These are phyloP conservation scores for Eucalyptus paniculata DNA, from an alignment of 345 rosid genomes.

Conservation along the genomic window DNA sequence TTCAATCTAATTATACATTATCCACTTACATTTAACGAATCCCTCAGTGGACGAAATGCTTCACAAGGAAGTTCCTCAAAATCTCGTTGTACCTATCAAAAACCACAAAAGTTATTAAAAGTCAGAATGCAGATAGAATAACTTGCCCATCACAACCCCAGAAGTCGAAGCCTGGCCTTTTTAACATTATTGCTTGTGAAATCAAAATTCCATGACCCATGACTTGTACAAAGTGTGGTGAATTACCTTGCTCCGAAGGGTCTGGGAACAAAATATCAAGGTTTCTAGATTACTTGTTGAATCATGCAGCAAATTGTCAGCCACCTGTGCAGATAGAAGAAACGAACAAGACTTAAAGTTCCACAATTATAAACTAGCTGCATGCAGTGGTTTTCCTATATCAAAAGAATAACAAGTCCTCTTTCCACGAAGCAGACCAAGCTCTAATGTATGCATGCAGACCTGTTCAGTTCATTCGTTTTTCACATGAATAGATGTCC, in stretches of 20 bases:
- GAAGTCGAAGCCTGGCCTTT: not conserved
- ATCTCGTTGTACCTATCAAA: conserved; percentile 86
- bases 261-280: conserved; percentile 94
- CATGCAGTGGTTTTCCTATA: not conserved
- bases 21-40: conserved; percentile 70
- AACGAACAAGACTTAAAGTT: not conserved
- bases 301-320: conserved; percentile 99
- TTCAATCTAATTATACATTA: not conserved
- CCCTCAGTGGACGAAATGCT: conserved; percentile 73
- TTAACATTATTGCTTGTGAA: not conserved
- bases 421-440: not conserved
- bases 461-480: not conserved
- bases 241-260: conserved; percentile 99
- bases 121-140: not conserved
- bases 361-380: not conserved
- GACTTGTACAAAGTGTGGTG: not conserved
- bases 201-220: not conserved
- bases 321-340: conserved; percentile 41
- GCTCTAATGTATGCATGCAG: not conserved
- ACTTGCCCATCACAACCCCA: not conserved
- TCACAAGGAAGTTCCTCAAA: conserved; percentile 95
- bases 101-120: not conserved
- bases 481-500: not conserved
- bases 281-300: conserved; percentile 93
- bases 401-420: not conserved